Evolutionary conservation across 179 eudicot genomes (phyloP), one percentile per base, ranked within the genome.

Genomic region (Carnegiea gigantea): DNA sequence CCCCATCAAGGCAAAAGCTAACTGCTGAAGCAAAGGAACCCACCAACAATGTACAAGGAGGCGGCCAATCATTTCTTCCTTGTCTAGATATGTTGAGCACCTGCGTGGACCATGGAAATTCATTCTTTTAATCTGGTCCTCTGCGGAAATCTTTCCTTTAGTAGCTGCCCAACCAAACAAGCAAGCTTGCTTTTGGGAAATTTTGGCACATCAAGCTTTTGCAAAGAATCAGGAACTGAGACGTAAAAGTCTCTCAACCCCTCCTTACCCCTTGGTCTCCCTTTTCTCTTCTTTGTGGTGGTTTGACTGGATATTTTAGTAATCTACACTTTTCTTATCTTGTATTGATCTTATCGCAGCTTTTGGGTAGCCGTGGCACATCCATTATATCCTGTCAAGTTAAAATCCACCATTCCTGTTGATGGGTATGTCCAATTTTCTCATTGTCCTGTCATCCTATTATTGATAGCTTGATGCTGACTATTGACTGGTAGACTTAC

Each of bases 341-440:
- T 24, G 10, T 40, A 49, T 28, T 46, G 59, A n/a, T 15, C 77
- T 14, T 53, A 2, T 8, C 82, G 85, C 81, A 88, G 90, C 73
- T 88, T 86, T 78, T 88, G 87, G 88, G 80, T 51, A 28, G 83
- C 84, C 49, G n/a, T 86, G 79, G 88, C 84, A 46, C 86, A 86
- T 80, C 83, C 88, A 38, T 43, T 88, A 78, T 75, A 75, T 82
- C 87, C 90, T 43, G 82, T 76, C 59, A 88, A 86, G 90, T 62
- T 88, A 23, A 79, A 57, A 30, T 78, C 87, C 33, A 71, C 62
- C 53, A 78, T 80, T 83, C 86, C 87, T 78, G 72, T 43, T 77
- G 90, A 88, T 70, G 88, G 88, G 88, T 86, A 86, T 80, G 82
- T 65, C 24, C 24, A 64, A 46, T 77, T 77, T 14, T 48, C 70